phyloP scores from a whole-genome alignment of 306 rosid species.

The Ormosia semicastrata region DNA sequence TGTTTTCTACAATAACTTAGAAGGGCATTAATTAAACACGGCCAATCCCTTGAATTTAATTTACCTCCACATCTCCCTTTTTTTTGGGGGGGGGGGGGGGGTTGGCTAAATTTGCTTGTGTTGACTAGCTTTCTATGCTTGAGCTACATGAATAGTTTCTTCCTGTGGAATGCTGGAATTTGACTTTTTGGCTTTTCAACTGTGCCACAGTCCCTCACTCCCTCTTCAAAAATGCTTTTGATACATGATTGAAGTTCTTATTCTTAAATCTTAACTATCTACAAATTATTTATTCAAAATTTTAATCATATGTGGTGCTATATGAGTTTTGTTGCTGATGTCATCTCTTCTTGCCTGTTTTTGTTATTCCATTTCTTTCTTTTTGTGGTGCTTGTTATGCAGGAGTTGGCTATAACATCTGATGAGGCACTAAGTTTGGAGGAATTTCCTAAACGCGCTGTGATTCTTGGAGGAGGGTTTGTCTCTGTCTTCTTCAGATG shows the following conservation, averaged over 20 bases:
- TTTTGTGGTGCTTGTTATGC: not conserved
- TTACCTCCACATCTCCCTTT: not conserved
- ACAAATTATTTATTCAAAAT: not conserved
- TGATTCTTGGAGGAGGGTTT: conserved; percentile 96
- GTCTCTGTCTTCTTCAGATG: conserved; percentile 33
- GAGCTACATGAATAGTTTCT: not conserved
- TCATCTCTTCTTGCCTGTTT: not conserved
- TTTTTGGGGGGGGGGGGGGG: too few species aligned
- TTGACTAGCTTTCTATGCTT: not conserved
- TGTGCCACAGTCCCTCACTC: not conserved
- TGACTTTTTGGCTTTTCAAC: not conserved
- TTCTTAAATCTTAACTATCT: not conserved
- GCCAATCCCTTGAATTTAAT: not conserved
- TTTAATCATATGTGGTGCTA: not conserved
- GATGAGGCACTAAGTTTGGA: conserved; percentile 98
- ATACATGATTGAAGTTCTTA: not conserved
- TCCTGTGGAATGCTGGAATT: not conserved
- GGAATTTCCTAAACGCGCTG: conserved; percentile 78
- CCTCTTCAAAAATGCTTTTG: not conserved
- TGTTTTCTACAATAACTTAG: not conserved
- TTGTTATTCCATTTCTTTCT: not conserved
- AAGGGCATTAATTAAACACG: not conserved
- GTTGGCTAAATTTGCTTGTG: not conserved
- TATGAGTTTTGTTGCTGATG: not conserved
- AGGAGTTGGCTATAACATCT: conserved; percentile 94